phyloP scores from a whole-genome alignment of 2,329 filamentous ascomycete species.

The Monosporascus sp. region DNA sequence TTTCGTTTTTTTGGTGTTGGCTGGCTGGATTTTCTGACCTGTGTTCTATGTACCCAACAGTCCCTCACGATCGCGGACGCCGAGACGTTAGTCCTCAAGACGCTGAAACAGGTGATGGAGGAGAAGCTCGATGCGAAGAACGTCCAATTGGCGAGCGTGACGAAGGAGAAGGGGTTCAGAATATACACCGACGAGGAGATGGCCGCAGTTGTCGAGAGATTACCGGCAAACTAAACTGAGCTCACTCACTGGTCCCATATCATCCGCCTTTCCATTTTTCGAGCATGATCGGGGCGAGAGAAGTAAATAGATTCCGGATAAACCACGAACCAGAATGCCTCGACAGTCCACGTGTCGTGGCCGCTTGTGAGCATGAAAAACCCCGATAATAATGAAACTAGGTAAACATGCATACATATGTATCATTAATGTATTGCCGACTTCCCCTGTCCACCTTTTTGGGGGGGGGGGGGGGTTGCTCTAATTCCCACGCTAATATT shows the following conservation, averaged over 20 bases:
- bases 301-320: neutral
- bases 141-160: conserved; percentile 95
- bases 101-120: conserved; percentile 99
- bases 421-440: neutral
- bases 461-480: neutral
- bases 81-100: conserved; percentile 94
- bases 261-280: neutral
- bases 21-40: neutral
- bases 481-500: neutral
- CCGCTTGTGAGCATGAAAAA: neutral
- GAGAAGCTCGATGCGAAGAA: conserved; percentile 99
- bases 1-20: too few relatives aligned
- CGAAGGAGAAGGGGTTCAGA: conserved; percentile 94
- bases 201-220: conserved; percentile 82
- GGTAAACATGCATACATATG: neutral
- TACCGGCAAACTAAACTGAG: conserved; percentile 57
- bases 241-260: neutral
- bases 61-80: conserved; percentile 89
- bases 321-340: neutral
- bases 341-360: neutral
- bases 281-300: neutral
- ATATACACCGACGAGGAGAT: conserved; percentile 99
- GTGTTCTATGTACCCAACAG: conserved; percentile 29
- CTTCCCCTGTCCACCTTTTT: neutral
- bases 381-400: neutral